These are phyloP conservation scores for Elaeis oleifera DNA, from an alignment of 202 grass and related monocot species.

Conservation along the genomic window DNA sequence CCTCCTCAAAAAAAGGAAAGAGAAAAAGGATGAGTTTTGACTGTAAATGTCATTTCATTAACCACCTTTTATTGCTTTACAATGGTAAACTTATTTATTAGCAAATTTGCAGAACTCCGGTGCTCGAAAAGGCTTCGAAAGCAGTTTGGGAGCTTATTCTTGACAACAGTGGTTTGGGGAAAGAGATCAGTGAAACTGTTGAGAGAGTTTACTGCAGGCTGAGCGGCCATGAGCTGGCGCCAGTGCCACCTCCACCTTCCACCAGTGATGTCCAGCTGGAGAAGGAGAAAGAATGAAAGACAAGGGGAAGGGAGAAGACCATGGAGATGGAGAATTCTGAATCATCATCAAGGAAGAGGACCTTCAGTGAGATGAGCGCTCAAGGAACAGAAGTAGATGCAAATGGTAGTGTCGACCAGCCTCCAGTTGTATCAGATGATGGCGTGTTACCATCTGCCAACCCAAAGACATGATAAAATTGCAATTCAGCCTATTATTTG, in stretches of 20 bases:
- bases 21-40: no score
- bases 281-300: constrained; percentile 30
- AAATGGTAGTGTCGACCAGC: constrained; percentile 26
- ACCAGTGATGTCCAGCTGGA: constrained; percentile 19
- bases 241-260: constrained; percentile 19
- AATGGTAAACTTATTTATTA: neutral
- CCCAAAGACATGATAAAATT: constrained; percentile 9
- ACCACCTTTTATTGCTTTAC: no score
- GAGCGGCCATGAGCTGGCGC: constrained; percentile 33
- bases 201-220: constrained; percentile 77
- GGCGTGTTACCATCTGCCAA: neutral
- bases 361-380: constrained; percentile 30
- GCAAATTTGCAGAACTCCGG: constrained; percentile 55
- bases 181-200: constrained; percentile 74
- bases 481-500: neutral
- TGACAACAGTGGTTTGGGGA: constrained; percentile 55
- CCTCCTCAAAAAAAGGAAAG: no score
- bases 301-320: constrained; percentile 31
- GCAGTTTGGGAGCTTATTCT: constrained; percentile 94
- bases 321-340: constrained; percentile 29
- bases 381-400: constrained; percentile 28
- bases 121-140: constrained; percentile 92
- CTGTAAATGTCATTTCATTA: no score
- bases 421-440: constrained; percentile 33
- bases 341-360: constrained; percentile 67